Evolutionary conservation across 75 land plant species (phyloP), one percentile per base, ranked within the genome.

Genomic region (Azolla pinnata): DNA sequence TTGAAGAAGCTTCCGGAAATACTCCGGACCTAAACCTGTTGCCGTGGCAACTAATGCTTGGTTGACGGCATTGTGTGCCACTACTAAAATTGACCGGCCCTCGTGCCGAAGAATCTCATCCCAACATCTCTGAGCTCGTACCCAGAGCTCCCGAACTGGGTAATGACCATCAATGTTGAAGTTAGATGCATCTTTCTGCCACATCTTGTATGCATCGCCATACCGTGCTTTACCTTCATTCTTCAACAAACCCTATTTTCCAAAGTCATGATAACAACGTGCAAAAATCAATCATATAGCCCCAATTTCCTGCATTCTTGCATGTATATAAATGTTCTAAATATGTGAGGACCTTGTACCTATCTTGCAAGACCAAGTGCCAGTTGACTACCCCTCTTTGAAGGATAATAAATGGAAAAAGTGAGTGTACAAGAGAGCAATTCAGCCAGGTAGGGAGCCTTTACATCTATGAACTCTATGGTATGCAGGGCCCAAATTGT

Each of bases 11-110:
- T 70, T 61, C 62, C 97, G 74, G 46, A 92, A 92, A 54, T 88
- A 92, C 42, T 76, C 79, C 31, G 90, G 84, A 21, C 96, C 96
- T 23, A 92, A 50, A 26, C 97, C 96, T 48, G 87, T 69, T 18
- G 96, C 96, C 33, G 97, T 85, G 29, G 90, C 95, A 78, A 92
- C 84, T 56, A 92, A 81, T 45, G 97, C 97, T 67, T 92, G 97
- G 69, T 88, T 92, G 44, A 92, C 97, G 27, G 97, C 97, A 79
- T 92, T 92, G 67, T 92, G 97, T 48, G 97, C 97, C 61, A 92
- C 97, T 20, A 92, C 86, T 38, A 92, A 83, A 54, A 92, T 70
- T 17, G 97, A 92, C 47, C 34, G 72, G 57, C 84, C 86, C 12
- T 85, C 74, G 66, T 80, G 78, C 14, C 70, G 54, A 19, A 92